phyloP scores from a whole-genome alignment of 202 grass and related monocot species.

The Zizania palustris region DNA sequence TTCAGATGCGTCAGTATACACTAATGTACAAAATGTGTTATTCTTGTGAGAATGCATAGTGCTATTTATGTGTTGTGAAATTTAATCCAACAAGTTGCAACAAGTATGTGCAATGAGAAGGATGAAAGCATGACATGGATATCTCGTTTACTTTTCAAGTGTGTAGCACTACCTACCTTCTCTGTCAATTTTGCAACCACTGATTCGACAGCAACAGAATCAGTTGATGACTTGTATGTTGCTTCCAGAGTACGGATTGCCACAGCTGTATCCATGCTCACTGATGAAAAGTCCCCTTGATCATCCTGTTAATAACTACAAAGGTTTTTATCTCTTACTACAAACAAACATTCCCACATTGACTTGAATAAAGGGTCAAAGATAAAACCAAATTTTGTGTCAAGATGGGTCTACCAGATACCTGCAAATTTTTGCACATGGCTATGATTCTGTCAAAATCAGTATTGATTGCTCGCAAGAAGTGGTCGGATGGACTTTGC shows the following conservation, averaged over 20 bases:
- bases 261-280: slow-evolving; percentile 99
- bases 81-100: not conserved
- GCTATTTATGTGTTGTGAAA: slow-evolving; percentile 10
- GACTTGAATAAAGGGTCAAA: slow-evolving; percentile 14
- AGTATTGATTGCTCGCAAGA: slow-evolving; percentile 93
- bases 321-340: slow-evolving; percentile 52
- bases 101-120: not conserved
- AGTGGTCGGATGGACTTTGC: slow-evolving; percentile 98
- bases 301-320: slow-evolving; percentile 75
- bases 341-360: slow-evolving; percentile 5
- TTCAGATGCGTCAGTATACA: slow-evolving; percentile 5
- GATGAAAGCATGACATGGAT: not conserved
- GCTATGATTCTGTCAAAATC: slow-evolving; percentile 97
- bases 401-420: slow-evolving; percentile 40
- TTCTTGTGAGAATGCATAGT: not conserved
- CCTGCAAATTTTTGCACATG: slow-evolving; percentile 98
- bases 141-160: not conserved
- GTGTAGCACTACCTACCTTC: slow-evolving; percentile 72
- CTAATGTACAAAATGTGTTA: not conserved
- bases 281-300: slow-evolving; percentile 90
- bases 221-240: slow-evolving; percentile 85
- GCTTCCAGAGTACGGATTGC: slow-evolving; percentile 91
- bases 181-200: slow-evolving; percentile 77
- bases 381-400: slow-evolving; percentile 19
- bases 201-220: slow-evolving; percentile 71